These are phyloP conservation scores for Cystobasidium ongulense DNA, from an alignment of 768 basidiomycete genomes.

Conservation along the genomic window DNA sequence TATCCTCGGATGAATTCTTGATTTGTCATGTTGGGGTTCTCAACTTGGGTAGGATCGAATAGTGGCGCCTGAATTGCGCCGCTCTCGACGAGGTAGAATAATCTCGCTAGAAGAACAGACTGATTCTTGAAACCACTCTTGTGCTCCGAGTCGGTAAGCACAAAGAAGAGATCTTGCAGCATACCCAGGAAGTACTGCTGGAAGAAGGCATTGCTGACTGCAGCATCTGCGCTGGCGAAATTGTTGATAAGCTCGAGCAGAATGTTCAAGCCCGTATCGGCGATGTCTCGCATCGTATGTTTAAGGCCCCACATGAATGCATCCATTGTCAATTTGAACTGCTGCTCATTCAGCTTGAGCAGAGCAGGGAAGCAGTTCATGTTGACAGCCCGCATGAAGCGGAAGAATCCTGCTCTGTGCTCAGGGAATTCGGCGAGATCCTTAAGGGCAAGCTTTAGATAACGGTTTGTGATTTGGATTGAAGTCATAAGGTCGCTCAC, in stretches of 20 bases:
- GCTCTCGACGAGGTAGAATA: constrained; percentile 85
- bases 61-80: constrained; percentile 72
- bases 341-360: constrained; percentile 45
- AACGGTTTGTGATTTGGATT: neutral
- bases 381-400: constrained; percentile 84
- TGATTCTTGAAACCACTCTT: constrained; percentile 96
- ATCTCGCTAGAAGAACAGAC: constrained; percentile 76
- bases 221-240: constrained; percentile 68
- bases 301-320: constrained; percentile 99
- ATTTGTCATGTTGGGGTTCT: constrained; percentile 65
- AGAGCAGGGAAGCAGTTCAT: constrained; percentile 82
- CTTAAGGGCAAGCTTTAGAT: neutral
- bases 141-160: constrained; percentile 94
- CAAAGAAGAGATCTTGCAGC: constrained; percentile 92
- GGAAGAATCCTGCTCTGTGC: constrained; percentile 94
- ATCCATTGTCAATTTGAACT: constrained; percentile 98
- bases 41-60: constrained; percentile 64
- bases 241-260: constrained; percentile 92
- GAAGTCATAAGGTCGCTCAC: neutral
- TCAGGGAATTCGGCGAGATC: constrained; percentile 99
- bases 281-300: constrained; percentile 52
- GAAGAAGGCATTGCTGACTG: constrained; percentile 86
- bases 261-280: constrained; percentile 51
- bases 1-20: constrained; percentile 68
- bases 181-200: constrained; percentile 89